These are phyloP conservation scores for Candida fluviatilis DNA, from an alignment of 805 yeast species.

Conservation along the genomic window DNA sequence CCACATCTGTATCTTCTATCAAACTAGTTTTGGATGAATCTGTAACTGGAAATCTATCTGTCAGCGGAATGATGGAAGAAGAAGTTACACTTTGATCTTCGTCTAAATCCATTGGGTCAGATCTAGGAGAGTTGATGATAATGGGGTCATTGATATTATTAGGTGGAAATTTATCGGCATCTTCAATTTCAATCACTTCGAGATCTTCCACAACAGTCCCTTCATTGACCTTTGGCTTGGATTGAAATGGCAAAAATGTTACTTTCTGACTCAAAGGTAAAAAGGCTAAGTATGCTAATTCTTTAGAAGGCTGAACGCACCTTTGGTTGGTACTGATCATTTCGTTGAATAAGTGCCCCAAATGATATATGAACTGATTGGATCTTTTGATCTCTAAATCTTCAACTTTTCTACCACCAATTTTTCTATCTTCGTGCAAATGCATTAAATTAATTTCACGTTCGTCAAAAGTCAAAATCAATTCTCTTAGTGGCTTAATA, in stretches of 20 bases:
- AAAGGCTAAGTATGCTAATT: constrained; percentile 84
- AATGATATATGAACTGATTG: constrained; percentile 70
- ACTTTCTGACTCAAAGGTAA: constrained; percentile 68
- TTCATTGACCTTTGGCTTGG: background rate
- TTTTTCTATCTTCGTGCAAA: constrained; percentile 39
- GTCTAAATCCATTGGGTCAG: background rate
- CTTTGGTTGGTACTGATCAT: constrained; percentile 61
- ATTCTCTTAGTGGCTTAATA: constrained; percentile 72
- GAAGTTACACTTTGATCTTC: background rate
- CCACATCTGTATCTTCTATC: constrained; percentile 1
- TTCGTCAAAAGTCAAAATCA: constrained; percentile 53
- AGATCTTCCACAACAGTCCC: constrained; percentile 1
- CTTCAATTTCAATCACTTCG: constrained; percentile 6
- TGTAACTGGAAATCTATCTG: background rate
- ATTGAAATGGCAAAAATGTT: constrained; percentile 31
- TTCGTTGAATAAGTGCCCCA: constrained; percentile 63
- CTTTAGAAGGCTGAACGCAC: constrained; percentile 76
- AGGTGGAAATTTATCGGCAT: constrained; percentile 1
- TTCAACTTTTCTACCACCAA: constrained; percentile 86
- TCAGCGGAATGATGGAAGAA: background rate
- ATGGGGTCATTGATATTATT: constrained; percentile 8
- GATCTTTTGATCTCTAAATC: constrained; percentile 76
- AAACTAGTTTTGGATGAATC: background rate
- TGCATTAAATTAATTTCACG: constrained; percentile 9
- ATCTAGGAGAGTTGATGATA: constrained; percentile 16